Base-by-base conservation (phyloP, 164 flowering plant genomes). In the Stephania yunnanensis region DNA sequence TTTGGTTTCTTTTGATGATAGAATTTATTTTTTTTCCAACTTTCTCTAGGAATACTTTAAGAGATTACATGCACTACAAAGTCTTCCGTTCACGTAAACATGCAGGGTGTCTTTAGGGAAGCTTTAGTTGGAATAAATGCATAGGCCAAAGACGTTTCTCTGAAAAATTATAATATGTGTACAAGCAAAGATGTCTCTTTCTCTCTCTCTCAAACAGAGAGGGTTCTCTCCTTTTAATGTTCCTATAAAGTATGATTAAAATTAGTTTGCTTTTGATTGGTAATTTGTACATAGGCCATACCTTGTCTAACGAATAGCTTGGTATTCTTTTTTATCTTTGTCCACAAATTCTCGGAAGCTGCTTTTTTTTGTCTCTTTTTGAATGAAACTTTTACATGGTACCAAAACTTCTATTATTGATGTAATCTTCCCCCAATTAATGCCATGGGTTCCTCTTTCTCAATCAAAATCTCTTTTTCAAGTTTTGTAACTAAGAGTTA, bases 151-250 rank as follows among this genome's bases (percentile, higher is more conserved):
- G 84, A 83, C 79, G 48, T 78, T 74, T 79, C 72, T 81, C 79
- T 80, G 25, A 25, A 25, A 25, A 25, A 25, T 25, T 25, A 25
- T 25, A 25, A 25, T 25, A 25, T 0, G 25, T 25, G 25, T 25
- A 25, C 25, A 25, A 25, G 25, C 25, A 25, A 25, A 25, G 25
- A 25, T 0, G 25, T 55, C 78, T 7, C 42, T 36, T 4, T 36
- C 42, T 36, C 42, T 36, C 42, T 36, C 42, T 25, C 42, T 36
- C 42, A 80, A 0, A 25, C 0, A 25, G 0, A 25, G 25, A 25
- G 25, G 25, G 83, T 86, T 87, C 88, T 86, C 86, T 85, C 73
- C 93, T 88, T 88, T 88, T 87, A 82, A 86, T 83, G 88, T 70
- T 61, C 76, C 76, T 80, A 15, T 46, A 83, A 85, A 84, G 85